These are phyloP conservation scores for Leucogyrophana mollusca DNA, from an alignment of 768 basidiomycete species.

Conservation along the genomic window DNA sequence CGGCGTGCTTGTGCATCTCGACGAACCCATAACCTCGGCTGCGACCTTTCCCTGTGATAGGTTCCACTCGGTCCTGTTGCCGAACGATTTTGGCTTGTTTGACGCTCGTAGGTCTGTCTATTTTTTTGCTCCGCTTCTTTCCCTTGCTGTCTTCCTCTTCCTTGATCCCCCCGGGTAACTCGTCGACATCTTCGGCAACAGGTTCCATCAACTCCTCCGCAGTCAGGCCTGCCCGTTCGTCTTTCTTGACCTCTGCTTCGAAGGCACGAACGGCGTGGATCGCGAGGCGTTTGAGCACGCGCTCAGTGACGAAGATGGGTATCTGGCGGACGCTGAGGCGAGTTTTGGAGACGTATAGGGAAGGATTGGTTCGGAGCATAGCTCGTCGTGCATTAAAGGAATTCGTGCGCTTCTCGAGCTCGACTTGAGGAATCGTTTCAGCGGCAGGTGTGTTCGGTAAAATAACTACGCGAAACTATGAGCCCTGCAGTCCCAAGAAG, in stretches of 20 bases:
- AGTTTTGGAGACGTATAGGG: conserved; percentile 90
- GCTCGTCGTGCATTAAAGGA: conserved; percentile 85
- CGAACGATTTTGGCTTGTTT: conserved; percentile 93
- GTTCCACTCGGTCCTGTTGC: conserved; percentile 85
- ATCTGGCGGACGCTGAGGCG: conserved; percentile 93
- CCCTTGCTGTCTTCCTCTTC: conserved; percentile 18
- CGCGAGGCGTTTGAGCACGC: conserved; percentile 84
- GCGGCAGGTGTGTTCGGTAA: conserved; percentile 86
- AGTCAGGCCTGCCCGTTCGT: conserved; percentile 56
- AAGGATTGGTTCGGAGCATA: conserved; percentile 88
- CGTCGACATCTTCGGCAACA: conserved; percentile 24
- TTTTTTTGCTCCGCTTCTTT: conserved; percentile 21
- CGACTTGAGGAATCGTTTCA: conserved; percentile 61
- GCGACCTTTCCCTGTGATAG: conserved; percentile 80
- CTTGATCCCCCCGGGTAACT: conserved; percentile 27
- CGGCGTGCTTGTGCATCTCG: conserved; percentile 84
- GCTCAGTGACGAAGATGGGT: conserved; percentile 87
- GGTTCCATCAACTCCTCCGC: conserved; percentile 68
- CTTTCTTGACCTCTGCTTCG: conserved; percentile 70
- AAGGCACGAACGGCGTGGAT: conserved; percentile 79
- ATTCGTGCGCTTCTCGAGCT: conserved; percentile 80
- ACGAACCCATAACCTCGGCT: conserved; percentile 96
- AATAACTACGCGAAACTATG: conserved; percentile 57
- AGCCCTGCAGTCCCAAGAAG: not conserved
- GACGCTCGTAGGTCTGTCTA: conserved; percentile 48